A percentile compares a stretch with the other conserved stretches of the same genome.
phyloP scores from a whole-genome alignment of 2,329 filamentous ascomycete species.

The Alternaria angustiovoidea region DNA sequence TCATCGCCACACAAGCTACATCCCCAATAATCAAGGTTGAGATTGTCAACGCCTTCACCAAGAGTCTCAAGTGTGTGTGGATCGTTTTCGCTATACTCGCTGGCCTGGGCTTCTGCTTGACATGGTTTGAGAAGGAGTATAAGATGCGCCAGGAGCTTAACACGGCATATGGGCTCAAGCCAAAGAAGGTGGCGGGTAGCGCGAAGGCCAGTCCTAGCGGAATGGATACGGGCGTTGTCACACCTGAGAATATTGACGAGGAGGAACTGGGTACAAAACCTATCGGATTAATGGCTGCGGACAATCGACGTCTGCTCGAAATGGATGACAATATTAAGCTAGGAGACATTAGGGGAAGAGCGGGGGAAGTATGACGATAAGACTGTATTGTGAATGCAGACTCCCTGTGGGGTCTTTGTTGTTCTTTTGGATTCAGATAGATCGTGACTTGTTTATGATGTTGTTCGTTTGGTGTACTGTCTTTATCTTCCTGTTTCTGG shows the following conservation, averaged over 20 bases:
- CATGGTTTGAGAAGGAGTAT: constrained; percentile 48
- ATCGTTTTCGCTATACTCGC: constrained; percentile 46
- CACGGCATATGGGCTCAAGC: constrained; percentile 52
- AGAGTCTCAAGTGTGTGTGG: constrained; percentile 51
- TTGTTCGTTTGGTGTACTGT: not conserved
- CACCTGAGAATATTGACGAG: not conserved
- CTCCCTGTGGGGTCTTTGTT: not conserved
- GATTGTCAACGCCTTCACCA: constrained; percentile 46
- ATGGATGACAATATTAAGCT: not conserved
- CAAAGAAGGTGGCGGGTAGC: constrained; percentile 8
- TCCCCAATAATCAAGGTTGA: constrained; percentile 22
- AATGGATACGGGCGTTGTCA: not conserved
- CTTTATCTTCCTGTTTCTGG: not conserved
- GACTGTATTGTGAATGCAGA: not conserved
- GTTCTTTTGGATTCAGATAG: not conserved
- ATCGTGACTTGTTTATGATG: not conserved
- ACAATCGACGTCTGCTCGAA: not conserved
- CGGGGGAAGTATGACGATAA: not conserved
- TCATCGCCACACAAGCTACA: constrained; percentile 27
- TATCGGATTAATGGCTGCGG: not conserved
- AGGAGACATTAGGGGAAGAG: not conserved
- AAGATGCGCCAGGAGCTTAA: constrained; percentile 51
- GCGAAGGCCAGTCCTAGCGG: not conserved
- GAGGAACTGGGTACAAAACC: not conserved
- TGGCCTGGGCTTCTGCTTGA: constrained; percentile 44